Evolutionary conservation across 2,329 filamentous ascomycete species (phyloP).

Genomic region (Pochonia chlamydosporia): DNA sequence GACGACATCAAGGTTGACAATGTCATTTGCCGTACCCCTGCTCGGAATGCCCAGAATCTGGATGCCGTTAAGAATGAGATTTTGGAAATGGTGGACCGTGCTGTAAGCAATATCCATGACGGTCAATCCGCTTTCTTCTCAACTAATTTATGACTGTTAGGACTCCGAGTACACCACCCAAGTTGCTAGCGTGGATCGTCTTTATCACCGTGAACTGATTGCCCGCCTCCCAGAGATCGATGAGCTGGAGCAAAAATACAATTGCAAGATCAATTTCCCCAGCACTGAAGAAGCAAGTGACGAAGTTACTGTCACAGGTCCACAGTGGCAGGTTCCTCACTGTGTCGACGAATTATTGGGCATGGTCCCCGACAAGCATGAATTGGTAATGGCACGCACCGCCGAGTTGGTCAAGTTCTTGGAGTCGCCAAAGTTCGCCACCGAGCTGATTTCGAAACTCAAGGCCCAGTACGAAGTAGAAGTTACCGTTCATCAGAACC

Average conservation of each 20-base stretch:
- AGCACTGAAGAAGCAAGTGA: conserved; percentile 97
- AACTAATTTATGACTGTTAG: conserved; percentile 29
- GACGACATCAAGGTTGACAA: conserved; percentile 99
- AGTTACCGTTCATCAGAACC: conserved; percentile 64
- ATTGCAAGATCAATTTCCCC: conserved; percentile 98
- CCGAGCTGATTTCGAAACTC: conserved; percentile 75
- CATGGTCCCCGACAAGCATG: conserved; percentile 96
- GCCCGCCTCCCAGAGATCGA: conserved; percentile 84
- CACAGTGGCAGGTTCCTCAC: conserved; percentile 96
- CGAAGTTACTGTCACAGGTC: conserved; percentile 89
- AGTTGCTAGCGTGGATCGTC: conserved; percentile 84
- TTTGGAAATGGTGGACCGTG: conserved; percentile 98
- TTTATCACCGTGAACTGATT: conserved; percentile 93
- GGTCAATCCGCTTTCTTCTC: no score
- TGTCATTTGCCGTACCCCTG: conserved; percentile 95
- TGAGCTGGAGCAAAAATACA: conserved; percentile 96
- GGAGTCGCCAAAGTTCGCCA: conserved; percentile 72
- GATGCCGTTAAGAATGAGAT: conserved; percentile 98
- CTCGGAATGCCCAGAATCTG: conserved; percentile 91
- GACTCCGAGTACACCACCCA: conserved; percentile 97
- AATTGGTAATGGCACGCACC: conserved; percentile 75
- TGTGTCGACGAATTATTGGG: conserved; percentile 94
- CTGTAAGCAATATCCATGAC: conserved; percentile 57
- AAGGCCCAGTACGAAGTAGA: conserved; percentile 91
- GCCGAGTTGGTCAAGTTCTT: conserved; percentile 75